A percentile compares a stretch with the other conserved stretches of the same genome.
Conservation (phyloP, 345 rosid genomes). For the Litchi chinensis region DNA sequence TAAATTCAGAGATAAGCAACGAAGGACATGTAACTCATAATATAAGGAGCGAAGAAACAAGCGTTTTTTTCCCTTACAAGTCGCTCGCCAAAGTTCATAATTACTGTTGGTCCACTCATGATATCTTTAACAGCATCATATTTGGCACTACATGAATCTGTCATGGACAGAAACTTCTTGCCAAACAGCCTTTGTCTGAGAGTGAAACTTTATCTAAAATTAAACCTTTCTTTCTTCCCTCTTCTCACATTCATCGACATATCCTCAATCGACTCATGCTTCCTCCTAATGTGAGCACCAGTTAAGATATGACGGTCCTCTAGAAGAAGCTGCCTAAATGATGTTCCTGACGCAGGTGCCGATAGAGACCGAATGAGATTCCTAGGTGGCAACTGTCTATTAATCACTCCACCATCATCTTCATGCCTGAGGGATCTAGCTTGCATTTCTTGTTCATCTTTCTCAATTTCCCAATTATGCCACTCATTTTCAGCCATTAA, state of each 20-base stretch:
- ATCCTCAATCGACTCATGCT: constrained; percentile 63
- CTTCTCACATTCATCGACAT: constrained; percentile 40
- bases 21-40: not conserved
- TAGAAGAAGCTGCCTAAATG: constrained; percentile 86
- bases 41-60: not conserved
- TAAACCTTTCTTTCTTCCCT: constrained; percentile 68
- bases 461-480: constrained; percentile 36
- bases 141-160: constrained; percentile 48
- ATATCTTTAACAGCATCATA: constrained; percentile 55
- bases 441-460: constrained; percentile 49
- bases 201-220: constrained; percentile 48
- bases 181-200: constrained; percentile 74
- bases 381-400: constrained; percentile 59
- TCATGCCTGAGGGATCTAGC: constrained; percentile 50
- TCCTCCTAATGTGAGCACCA: constrained; percentile 81
- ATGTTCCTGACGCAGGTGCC: constrained; percentile 82
- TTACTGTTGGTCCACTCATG: constrained; percentile 57
- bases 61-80: constrained; percentile 41
- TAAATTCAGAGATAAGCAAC: constrained; percentile 1
- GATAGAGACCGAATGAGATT: constrained; percentile 78
- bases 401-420: constrained; percentile 30
- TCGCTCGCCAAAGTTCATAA: constrained; percentile 51
- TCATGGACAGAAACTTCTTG: constrained; percentile 63
- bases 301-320: constrained; percentile 78
- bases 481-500: constrained; percentile 26